phyloP scores from a whole-genome alignment of 805 yeast species.

The Starmerella scarabaei region DNA sequence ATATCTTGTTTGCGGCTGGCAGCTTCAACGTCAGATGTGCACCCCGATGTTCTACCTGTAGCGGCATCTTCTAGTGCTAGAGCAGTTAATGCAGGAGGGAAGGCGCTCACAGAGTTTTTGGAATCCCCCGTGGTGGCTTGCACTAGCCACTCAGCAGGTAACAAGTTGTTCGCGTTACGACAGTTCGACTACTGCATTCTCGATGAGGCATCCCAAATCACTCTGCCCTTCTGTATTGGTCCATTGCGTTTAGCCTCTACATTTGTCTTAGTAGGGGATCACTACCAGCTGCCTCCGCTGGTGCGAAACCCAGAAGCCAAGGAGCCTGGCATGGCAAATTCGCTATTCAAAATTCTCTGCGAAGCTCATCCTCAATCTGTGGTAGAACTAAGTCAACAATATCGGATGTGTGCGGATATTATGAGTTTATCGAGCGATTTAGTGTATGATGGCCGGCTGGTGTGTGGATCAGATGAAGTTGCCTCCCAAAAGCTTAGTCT shows the following conservation, averaged over 20 bases:
- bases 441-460: slow-evolving; percentile 60
- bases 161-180: slow-evolving; percentile 43
- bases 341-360: slow-evolving; percentile 64
- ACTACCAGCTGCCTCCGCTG: slow-evolving; percentile 82
- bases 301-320: slow-evolving; percentile 58
- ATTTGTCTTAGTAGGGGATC: slow-evolving; percentile 93
- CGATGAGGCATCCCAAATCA: slow-evolving; percentile 94
- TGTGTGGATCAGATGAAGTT: slow-evolving; percentile 61
- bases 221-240: slow-evolving; percentile 82
- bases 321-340: slow-evolving; percentile 50
- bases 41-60: slow-evolving; percentile 44
- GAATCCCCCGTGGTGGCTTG: slow-evolving; percentile 69
- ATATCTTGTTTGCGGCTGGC: slow-evolving; percentile 59
- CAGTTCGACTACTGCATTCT: slow-evolving; percentile 84
- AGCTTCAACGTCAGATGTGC: slow-evolving; percentile 32
- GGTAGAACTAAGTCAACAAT: slow-evolving; percentile 68
- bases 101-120: slow-evolving; percentile 21
- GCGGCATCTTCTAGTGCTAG: slow-evolving; percentile 4
- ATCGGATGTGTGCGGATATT: slow-evolving; percentile 84
- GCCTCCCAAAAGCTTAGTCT: slow-evolving; percentile 44
- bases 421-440: slow-evolving; percentile 70
- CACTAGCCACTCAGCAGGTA: slow-evolving; percentile 69
- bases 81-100: background rate
- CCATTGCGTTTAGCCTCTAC: slow-evolving; percentile 66
- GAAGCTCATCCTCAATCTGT: slow-evolving; percentile 62